Evolutionary conservation across 2,329 filamentous ascomycete species (phyloP), one percentile per base, ranked within the genome.

Genomic region (Elsinoe necatrix): DNA sequence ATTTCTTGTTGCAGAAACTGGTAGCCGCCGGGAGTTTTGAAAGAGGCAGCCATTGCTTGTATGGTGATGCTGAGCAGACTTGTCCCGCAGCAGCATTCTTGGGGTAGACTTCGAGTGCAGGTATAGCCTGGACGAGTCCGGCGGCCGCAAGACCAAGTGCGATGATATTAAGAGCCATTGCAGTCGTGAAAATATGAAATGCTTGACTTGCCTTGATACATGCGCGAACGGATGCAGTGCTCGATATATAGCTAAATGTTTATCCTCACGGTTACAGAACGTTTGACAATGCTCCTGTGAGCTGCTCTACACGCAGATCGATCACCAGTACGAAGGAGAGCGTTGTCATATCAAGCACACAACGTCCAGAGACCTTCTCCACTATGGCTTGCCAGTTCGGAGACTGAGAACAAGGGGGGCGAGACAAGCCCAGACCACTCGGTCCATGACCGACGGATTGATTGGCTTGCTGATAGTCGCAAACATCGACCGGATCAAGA

Each of bases 11-110:
- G 54, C 54, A 56, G 42, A 45, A 56, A 6, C n/a, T 25, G 9
- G 25, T 21, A 16, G 54, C 54, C 14, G 54, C 54, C 21, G 54
- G 39, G 39, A 56, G 54, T 21, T 31, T 3, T 4, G 54, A 56
- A n/a, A 56, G 54, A 35, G 54, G 54, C 2, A 56, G 54, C 54
- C 54, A 56, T 41, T 42, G 29, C 41, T 56, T 56, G 54, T 56
- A 56, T 1, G 48, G 48, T 14, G 54, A 23, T 25, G 54, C 54
- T 25, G 39, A 34, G 54, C 54, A 56, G 23, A 56, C 20, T 20
- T 16, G 14, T 23, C 14, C 54, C 2, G 54, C 54, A 4, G 25
- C 39, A 3, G 54, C 54, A 27, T 56, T 42, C 54, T 47, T 45
- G 12, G 54, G 54, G 18, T 35, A 56, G 18, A 27, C 20, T 23